These are phyloP conservation scores for Neurospora terricola DNA, from an alignment of 495 filamentous ascomycete genomes.

Conservation along the genomic window DNA sequence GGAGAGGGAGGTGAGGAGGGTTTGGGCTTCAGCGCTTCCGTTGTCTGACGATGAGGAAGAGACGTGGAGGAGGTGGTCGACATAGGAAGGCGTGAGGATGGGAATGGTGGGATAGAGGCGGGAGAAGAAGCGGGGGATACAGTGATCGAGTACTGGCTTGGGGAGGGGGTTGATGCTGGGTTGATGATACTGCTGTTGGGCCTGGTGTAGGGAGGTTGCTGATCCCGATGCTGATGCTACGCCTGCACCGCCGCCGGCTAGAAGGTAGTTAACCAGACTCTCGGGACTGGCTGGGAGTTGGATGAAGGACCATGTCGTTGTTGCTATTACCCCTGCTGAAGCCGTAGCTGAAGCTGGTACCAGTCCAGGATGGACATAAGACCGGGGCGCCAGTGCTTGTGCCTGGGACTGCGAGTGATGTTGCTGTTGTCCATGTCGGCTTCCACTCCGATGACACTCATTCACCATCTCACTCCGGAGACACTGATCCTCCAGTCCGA, in stretches of 20 bases:
- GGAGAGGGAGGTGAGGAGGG: constrained; percentile 24
- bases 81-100: constrained; percentile 23
- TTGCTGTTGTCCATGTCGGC: neutral
- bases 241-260: neutral
- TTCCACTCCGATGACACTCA: neutral
- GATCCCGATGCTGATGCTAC: neutral
- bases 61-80: constrained; percentile 13
- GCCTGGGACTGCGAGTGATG: neutral
- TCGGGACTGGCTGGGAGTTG: neutral
- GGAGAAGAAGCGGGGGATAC: constrained; percentile 30
- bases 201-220: neutral
- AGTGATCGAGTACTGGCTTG: constrained; percentile 17
- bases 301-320: neutral
- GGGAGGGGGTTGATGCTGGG: constrained; percentile 10
- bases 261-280: neutral
- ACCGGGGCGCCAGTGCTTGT: neutral
- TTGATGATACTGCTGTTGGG: constrained; percentile 3
- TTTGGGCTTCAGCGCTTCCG: constrained; percentile 20
- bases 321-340: neutral
- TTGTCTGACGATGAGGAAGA: constrained; percentile 3
- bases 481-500: constrained; percentile 19
- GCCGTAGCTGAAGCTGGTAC: neutral
- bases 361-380: neutral
- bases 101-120: constrained; percentile 33
- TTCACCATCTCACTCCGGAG: neutral